These are phyloP conservation scores for Fusarium sp. DNA, from an alignment of 2,329 filamentous ascomycete species.

Conservation along the genomic window DNA sequence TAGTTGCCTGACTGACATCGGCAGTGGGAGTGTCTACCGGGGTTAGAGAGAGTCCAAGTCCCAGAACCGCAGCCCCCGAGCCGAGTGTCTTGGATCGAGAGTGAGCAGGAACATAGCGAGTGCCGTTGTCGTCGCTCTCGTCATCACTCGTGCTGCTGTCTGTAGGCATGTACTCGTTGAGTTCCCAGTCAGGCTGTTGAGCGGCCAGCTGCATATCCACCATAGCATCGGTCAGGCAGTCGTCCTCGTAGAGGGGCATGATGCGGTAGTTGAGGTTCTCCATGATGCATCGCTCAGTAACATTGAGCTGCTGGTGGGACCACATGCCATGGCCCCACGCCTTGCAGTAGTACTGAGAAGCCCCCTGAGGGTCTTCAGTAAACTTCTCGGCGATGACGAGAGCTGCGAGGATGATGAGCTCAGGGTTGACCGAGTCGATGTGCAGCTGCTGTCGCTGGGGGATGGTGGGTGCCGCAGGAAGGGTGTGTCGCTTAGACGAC, in stretches of 20 bases:
- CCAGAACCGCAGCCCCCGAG: slow-evolving; percentile 35
- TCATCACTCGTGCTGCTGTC: slow-evolving; percentile 45
- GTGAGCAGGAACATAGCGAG: slow-evolving; percentile 46
- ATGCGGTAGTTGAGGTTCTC: slow-evolving; percentile 71
- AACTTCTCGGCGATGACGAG: slow-evolving; percentile 73
- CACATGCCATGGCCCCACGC: slow-evolving; percentile 65
- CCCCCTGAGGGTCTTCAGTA: slow-evolving; percentile 65
- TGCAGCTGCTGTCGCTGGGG: slow-evolving; percentile 55
- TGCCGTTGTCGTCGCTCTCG: slow-evolving; percentile 39
- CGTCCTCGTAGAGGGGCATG: slow-evolving; percentile 65
- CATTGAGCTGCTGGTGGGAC: slow-evolving; percentile 69
- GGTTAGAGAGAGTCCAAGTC: slow-evolving; percentile 41
- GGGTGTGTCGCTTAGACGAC: slow-evolving; percentile 58
- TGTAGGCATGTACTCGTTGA: slow-evolving; percentile 44
- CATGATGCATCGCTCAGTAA: slow-evolving; percentile 70
- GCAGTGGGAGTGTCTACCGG: slow-evolving; percentile 40
- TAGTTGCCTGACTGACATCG: slow-evolving; percentile 24
- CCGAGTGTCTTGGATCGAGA: slow-evolving; percentile 50
- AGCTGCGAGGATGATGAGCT: slow-evolving; percentile 70
- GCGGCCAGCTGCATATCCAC: slow-evolving; percentile 71
- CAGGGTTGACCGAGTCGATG: slow-evolving; percentile 69
- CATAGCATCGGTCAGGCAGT: slow-evolving; percentile 66
- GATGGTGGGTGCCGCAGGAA: slow-evolving; percentile 52
- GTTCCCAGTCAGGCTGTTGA: slow-evolving; percentile 43
- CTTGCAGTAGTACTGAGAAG: slow-evolving; percentile 61